Evolutionary conservation across 495 filamentous ascomycete species (phyloP).

Genomic region (Cladorrhinum samala): DNA sequence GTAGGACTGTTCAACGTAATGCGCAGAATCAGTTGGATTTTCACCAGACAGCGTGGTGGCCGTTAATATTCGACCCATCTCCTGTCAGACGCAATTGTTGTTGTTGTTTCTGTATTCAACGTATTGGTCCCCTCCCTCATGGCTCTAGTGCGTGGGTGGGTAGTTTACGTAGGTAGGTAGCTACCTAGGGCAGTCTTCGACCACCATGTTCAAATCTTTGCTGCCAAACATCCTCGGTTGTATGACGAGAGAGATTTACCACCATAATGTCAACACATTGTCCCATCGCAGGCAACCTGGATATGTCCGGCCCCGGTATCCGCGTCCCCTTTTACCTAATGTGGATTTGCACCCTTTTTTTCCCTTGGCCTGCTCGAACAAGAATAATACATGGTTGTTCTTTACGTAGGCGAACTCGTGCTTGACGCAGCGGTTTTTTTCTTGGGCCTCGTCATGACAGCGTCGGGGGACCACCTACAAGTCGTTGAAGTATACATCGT

Average conservation of each 20-base stretch:
- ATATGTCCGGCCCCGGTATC: constrained; percentile 30
- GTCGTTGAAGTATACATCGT: constrained; percentile 30
- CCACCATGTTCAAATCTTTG: no score
- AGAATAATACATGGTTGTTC: constrained; percentile 8
- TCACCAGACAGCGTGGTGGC: no score
- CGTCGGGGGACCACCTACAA: neutral
- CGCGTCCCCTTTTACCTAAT: constrained; percentile 33
- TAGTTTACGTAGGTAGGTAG: no score
- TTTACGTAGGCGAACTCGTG: constrained; percentile 11
- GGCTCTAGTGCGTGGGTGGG: neutral
- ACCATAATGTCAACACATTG: constrained; percentile 8
- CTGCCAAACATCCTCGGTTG: no score
- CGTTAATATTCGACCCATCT: neutral
- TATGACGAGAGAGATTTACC: no score
- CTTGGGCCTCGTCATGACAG: constrained; percentile 13
- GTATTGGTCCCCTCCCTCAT: neutral
- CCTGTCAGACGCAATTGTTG: neutral
- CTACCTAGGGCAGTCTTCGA: no score
- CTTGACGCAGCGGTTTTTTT: constrained; percentile 19
- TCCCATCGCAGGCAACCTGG: constrained; percentile 11
- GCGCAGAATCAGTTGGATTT: neutral
- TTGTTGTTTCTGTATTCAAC: neutral
- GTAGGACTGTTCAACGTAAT: neutral
- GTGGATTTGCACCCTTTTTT: constrained; percentile 21
- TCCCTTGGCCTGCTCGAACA: constrained; percentile 20